Conservation (phyloP, 192 early-diverging fungal species). For the Coemansia sp. region DNA sequence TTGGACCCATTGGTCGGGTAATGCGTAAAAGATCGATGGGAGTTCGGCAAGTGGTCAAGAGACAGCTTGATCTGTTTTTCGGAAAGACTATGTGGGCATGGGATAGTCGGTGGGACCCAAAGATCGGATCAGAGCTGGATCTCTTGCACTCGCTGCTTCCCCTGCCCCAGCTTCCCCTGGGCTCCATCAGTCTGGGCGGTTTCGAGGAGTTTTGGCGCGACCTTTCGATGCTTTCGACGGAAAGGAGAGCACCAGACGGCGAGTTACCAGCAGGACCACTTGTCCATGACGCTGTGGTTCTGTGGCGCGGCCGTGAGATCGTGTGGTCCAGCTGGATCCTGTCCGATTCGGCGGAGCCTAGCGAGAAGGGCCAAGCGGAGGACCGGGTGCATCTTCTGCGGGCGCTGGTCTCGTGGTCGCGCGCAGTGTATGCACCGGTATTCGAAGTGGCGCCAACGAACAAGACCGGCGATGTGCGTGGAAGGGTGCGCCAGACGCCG, state of each 20-base stretch:
- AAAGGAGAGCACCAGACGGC: neutral
- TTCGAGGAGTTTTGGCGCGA: conserved; percentile 50
- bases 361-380: neutral
- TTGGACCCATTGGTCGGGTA: conserved; percentile 23
- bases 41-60: conserved; percentile 13
- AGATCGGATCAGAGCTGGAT: conserved; percentile 24
- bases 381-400: conserved; percentile 14
- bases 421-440: conserved; percentile 34
- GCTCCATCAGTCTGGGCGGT: conserved; percentile 42
- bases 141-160: conserved; percentile 29
- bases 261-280: conserved; percentile 4
- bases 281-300: conserved; percentile 22
- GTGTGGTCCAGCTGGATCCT: conserved; percentile 31
- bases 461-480: neutral
- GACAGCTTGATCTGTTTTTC: conserved; percentile 45
- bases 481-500: neutral
- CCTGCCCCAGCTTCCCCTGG: conserved; percentile 30
- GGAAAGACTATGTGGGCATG: conserved; percentile 35
- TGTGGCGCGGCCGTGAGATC: conserved; percentile 38
- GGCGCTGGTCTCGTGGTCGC: conserved; percentile 42
- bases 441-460: conserved; percentile 8
- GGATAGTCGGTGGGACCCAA: conserved; percentile 38
- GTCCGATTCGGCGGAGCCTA: neutral
- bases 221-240: conserved; percentile 9
- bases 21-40: neutral